These are phyloP conservation scores for Lactifluus rugatus DNA, from an alignment of 768 basidiomycete species.

Conservation along the genomic window DNA sequence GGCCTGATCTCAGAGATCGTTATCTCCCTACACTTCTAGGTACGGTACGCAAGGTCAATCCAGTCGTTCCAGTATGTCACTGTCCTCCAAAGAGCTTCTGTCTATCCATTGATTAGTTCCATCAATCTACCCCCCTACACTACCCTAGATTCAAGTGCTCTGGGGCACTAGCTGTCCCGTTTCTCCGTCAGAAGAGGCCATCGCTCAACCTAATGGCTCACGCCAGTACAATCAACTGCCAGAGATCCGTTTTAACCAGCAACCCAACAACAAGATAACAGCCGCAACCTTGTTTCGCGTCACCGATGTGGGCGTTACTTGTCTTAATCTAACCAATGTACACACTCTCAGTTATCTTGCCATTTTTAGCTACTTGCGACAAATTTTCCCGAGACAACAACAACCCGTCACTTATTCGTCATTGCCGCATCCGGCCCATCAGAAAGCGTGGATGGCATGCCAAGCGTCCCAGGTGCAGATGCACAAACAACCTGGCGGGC, in stretches of 20 bases:
- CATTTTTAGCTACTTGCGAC: constrained; percentile 10
- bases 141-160: constrained; percentile 17
- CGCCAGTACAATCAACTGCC: constrained; percentile 18
- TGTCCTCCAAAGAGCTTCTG: neutral
- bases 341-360: constrained; percentile 2
- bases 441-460: constrained; percentile 9
- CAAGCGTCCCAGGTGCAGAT: constrained; percentile 10
- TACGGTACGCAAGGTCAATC: constrained; percentile 19
- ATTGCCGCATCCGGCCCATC: constrained; percentile 18
- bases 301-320: constrained; percentile 15
- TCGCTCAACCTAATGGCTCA: constrained; percentile 6
- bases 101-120: neutral
- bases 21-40: constrained; percentile 21
- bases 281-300: constrained; percentile 12
- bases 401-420: constrained; percentile 20
- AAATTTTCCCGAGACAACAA: constrained; percentile 6
- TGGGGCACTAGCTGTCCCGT: constrained; percentile 15
- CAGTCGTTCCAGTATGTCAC: constrained; percentile 17
- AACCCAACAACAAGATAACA: constrained; percentile 17
- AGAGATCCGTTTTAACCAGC: constrained; percentile 16
- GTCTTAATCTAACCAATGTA: neutral
- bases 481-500: constrained; percentile 7
- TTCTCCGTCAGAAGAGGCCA: constrained; percentile 13
- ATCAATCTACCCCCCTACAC: neutral
- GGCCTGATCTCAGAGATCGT: constrained; percentile 21